phyloP scores from a whole-genome alignment of 106 monocot species.

The Dendrobium chrysotoxum region DNA sequence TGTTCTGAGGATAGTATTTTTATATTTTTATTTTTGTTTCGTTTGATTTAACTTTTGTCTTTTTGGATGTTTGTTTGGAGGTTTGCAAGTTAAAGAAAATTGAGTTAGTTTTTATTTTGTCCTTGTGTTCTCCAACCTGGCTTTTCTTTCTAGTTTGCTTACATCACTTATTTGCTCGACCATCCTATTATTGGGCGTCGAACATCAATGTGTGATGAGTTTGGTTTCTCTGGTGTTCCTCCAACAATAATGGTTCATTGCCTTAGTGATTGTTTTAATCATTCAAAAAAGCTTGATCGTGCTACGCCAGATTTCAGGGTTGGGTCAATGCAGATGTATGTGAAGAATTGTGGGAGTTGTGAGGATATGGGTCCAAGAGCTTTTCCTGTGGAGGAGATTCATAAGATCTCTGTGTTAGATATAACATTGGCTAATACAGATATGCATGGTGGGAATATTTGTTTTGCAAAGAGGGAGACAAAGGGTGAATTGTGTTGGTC shows the following conservation, averaged over 20 bases:
- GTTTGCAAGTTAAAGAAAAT: too few species aligned
- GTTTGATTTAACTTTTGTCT: too few species aligned
- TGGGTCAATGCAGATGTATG: constrained; percentile 77
- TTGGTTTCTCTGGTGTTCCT: constrained; percentile 69
- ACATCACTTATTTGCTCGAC: constrained; percentile 70
- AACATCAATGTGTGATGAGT: constrained; percentile 14
- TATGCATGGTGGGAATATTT: constrained; percentile 74
- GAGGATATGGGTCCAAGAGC: constrained; percentile 63
- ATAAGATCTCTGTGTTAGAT: constrained; percentile 69
- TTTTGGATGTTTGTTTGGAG: too few species aligned
- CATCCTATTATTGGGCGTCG: constrained; percentile 40
- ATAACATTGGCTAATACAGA: constrained; percentile 81
- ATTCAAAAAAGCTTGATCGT: constrained; percentile 18
- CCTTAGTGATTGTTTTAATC: constrained; percentile 36
- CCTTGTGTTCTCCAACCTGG: too few species aligned
- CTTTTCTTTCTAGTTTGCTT: too few species aligned
- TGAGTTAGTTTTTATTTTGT: too few species aligned
- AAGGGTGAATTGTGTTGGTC: constrained; percentile 26
- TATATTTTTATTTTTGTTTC: too few species aligned
- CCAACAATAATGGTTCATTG: constrained; percentile 51
- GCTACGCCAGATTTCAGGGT: constrained; percentile 23
- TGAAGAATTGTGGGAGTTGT: constrained; percentile 52
- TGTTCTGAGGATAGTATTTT: too few species aligned
- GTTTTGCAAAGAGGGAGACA: constrained; percentile 27
- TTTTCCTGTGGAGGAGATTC: constrained; percentile 67